Percentiles rank a stretch among this genome's conserved stretches.
phyloP scores from a whole-genome alignment of 2,329 filamentous ascomycete species.

The Pseudocercospora musae region DNA sequence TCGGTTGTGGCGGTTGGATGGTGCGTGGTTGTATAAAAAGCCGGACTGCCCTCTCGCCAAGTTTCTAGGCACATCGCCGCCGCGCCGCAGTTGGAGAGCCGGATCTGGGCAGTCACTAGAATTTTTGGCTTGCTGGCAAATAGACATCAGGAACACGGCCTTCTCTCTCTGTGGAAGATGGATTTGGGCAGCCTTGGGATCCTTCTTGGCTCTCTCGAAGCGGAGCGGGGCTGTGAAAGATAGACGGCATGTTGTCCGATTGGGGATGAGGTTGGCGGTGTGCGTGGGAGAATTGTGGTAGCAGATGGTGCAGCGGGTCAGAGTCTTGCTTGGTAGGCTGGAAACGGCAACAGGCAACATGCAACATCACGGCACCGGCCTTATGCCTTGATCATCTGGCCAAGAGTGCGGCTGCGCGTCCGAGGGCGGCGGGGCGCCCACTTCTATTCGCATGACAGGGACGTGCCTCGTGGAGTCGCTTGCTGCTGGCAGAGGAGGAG shows the following conservation, averaged over 20 bases:
- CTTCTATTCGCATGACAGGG: conserved; percentile 12
- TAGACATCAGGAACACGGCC: not conserved
- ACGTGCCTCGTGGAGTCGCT: not conserved
- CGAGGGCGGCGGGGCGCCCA: too few relatives aligned
- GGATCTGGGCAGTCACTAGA: conserved; percentile 12
- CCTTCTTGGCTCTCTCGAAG: too few relatives aligned
- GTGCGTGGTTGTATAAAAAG: conserved; percentile 7
- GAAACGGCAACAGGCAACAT: too few relatives aligned
- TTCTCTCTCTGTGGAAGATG: not conserved
- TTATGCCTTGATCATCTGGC: conserved; percentile 3
- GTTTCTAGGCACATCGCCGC: conserved; percentile 11
- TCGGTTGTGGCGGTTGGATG: not conserved
- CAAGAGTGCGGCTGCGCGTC: conserved; percentile 11
- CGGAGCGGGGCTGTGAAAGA: not conserved
- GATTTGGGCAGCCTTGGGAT: not conserved
- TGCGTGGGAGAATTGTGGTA: conserved; percentile 18
- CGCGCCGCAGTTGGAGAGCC: conserved; percentile 21
- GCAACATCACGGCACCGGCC: conserved; percentile 1
- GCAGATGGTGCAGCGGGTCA: too few relatives aligned
- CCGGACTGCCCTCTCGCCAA: conserved; percentile 6
- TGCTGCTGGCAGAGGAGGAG: conserved; percentile 3
- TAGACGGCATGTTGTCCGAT: not conserved
- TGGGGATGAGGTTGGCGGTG: conserved; percentile 3
- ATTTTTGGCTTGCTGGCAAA: not conserved
- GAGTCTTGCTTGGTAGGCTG: conserved; percentile 13